Base-by-base conservation (phyloP, 805 yeast genomes). In the Brettanomyces sp. region DNA sequence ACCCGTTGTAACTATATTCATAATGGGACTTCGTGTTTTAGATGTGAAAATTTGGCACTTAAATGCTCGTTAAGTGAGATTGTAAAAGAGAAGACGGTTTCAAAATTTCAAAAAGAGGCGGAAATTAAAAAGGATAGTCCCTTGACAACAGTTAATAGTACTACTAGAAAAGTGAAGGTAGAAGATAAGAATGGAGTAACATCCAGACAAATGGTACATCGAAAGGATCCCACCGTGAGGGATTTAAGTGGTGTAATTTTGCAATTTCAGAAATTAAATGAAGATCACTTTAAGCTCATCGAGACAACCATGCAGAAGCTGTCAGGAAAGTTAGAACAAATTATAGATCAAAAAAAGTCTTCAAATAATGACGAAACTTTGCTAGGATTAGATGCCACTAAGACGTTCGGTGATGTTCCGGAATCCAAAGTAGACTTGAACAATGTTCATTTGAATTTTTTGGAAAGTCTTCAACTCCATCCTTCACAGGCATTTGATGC, bases 1-100 rank as follows among this genome's bases (percentile, higher is more conserved):
- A 54, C 59, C 1, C 47, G 58, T 13, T 57, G 62, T 45, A 52
- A 53, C 34, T 51, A 55, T 42, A 44, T 54, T 4, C 44, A 48
- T n/a, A 43, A 49, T 38, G 56, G 59, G 21, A 37, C 46, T 11
- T 50, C 47, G 13, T 57, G 62, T 44, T 53, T 56, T 36, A 53
- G 62, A 14, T 57, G 62, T 47, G 53, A 52, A 24, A 56, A 54
- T 28, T 44, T 56, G 24, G 49, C 52, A 4, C 30, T 51, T 6
- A 44, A 45, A 39, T 57, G 61, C 41, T 53, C 59, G 2, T 43
- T 56, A 12, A 48, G 47, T 21, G 52, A 46, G 18, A 39, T 36
- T 18, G 46, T 37, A 18, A 25, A 32, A 11, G 45, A 50, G 12
- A 49, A 47, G 36, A 42, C 22, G 33, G 50, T 38, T 21, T 48